These are phyloP conservation scores for Aspergillus intermedius DNA, from an alignment of 2,329 filamentous ascomycete genomes.

Conservation along the genomic window DNA sequence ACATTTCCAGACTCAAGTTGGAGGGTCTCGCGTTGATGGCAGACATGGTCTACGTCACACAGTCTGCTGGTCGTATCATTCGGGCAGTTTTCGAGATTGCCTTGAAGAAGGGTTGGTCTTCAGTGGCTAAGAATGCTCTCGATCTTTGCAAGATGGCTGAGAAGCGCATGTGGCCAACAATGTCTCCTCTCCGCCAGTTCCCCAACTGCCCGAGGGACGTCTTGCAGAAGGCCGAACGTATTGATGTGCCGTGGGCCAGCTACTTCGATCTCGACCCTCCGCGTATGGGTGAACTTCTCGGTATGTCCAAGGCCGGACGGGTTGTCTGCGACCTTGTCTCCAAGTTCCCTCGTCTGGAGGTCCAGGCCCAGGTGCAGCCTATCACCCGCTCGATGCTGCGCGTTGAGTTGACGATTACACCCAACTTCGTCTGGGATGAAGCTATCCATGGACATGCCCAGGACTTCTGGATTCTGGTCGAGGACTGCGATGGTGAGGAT, in stretches of 20 bases:
- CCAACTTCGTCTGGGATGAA: slow-evolving; percentile 95
- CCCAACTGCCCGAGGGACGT: slow-evolving; percentile 75
- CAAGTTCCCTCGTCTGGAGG: slow-evolving; percentile 87
- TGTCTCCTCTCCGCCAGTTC: slow-evolving; percentile 93
- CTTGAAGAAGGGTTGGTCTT: slow-evolving; percentile 94
- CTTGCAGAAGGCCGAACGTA: slow-evolving; percentile 84
- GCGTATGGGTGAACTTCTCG: slow-evolving; percentile 88
- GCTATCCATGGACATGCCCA: slow-evolving; percentile 79
- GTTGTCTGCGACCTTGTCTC: slow-evolving; percentile 78
- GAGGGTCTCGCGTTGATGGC: slow-evolving; percentile 95
- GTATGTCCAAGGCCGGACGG: slow-evolving; percentile 80
- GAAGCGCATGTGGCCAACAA: slow-evolving; percentile 99
- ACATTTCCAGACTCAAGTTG: slow-evolving; percentile 88
- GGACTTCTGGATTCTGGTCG: slow-evolving; percentile 94
- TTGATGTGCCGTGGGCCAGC: slow-evolving; percentile 85
- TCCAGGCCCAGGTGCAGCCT: slow-evolving; percentile 89
- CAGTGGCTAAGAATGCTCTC: slow-evolving; percentile 83
- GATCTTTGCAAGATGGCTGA: slow-evolving; percentile 99
- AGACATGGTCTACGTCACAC: slow-evolving; percentile 96
- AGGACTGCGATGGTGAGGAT: slow-evolving; percentile 95
- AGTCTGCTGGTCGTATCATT: slow-evolving; percentile 92
- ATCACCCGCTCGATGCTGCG: slow-evolving; percentile 90
- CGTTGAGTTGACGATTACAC: slow-evolving; percentile 82
- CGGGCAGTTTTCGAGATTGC: slow-evolving; percentile 95
- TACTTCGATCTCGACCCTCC: slow-evolving; percentile 97